A percentile compares a stretch with the other conserved stretches of the same genome.
These are phyloP conservation scores for Geoglossum glabrum DNA, from an alignment of 495 filamentous ascomycete species.

Conservation along the genomic window DNA sequence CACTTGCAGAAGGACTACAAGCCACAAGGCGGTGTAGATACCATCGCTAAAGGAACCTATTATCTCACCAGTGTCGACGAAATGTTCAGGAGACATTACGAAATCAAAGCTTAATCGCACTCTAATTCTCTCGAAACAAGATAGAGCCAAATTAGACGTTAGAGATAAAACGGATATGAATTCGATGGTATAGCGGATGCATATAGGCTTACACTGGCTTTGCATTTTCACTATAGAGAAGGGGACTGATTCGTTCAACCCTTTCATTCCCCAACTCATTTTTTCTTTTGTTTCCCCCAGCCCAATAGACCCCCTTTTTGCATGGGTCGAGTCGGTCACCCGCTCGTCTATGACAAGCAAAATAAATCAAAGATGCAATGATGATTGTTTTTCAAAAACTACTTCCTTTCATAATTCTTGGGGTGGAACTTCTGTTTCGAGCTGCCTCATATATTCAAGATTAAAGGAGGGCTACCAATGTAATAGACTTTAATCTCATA, in stretches of 20 bases:
- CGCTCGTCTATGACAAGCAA: not conserved
- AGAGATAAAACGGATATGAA: not conserved
- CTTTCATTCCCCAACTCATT: not conserved
- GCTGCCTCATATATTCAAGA: no score
- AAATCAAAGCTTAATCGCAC: constrained; percentile 52
- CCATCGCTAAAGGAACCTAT: constrained; percentile 61
- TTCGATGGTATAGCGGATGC: not conserved
- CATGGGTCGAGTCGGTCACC: not conserved
- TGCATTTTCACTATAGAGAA: not conserved
- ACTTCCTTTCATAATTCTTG: no score
- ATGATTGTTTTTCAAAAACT: not conserved
- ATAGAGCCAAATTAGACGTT: not conserved
- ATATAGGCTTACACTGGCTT: not conserved
- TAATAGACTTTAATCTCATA: not conserved
- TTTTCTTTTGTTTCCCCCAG: not conserved
- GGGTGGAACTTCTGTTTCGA: no score
- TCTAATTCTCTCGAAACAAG: not conserved
- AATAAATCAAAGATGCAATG: not conserved
- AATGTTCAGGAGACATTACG: constrained; percentile 85
- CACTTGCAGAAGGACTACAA: constrained; percentile 83
- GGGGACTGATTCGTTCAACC: not conserved
- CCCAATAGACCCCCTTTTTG: not conserved
- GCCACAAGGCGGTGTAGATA: constrained; percentile 56
- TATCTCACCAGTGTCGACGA: constrained; percentile 80
- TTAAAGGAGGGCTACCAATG: not conserved